Evolutionary conservation across 2,329 filamentous ascomycete species (phyloP).

Genomic region (Aspergillus sp.): DNA sequence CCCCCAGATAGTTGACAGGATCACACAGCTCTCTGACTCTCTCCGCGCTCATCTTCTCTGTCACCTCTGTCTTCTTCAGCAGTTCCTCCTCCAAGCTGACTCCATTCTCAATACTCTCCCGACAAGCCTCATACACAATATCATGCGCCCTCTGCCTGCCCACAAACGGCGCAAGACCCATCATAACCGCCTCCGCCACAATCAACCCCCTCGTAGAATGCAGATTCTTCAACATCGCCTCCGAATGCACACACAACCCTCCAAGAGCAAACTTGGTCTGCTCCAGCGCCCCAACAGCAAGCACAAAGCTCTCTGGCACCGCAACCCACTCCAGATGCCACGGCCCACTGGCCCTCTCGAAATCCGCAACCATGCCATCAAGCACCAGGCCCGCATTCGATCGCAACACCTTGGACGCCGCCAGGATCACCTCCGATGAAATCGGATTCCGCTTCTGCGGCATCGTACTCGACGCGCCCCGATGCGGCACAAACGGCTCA

Average conservation of each 20-base stretch:
- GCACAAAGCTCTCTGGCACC: constrained; percentile 55
- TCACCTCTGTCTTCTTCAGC: constrained; percentile 41
- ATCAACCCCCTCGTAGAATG: constrained; percentile 54
- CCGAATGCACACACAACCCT: constrained; percentile 52
- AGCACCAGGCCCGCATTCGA: constrained; percentile 54
- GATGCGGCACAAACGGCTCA: constrained; percentile 56
- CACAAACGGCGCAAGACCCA: constrained; percentile 55
- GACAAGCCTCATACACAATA: constrained; percentile 57
- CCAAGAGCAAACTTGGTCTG: constrained; percentile 56
- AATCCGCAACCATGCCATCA: constrained; percentile 59
- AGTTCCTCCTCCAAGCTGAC: constrained; percentile 46
- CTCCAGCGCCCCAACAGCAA: constrained; percentile 52
- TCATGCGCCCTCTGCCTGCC: constrained; percentile 57
- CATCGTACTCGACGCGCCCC: constrained; percentile 58
- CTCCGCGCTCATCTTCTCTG: constrained; percentile 43
- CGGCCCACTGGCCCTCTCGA: constrained; percentile 58
- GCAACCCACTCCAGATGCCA: constrained; percentile 62
- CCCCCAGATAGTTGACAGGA: constrained; percentile 47
- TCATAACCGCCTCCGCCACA: constrained; percentile 62
- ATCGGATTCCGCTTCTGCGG: constrained; percentile 62
- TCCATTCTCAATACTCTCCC: constrained; percentile 48
- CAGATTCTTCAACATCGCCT: constrained; percentile 53
- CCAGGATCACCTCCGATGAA: constrained; percentile 57
- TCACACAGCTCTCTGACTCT: constrained; percentile 58
- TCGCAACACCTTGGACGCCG: constrained; percentile 54